Base-by-base conservation (phyloP, 768 basidiomycete species). In the Boletus speciosus region DNA sequence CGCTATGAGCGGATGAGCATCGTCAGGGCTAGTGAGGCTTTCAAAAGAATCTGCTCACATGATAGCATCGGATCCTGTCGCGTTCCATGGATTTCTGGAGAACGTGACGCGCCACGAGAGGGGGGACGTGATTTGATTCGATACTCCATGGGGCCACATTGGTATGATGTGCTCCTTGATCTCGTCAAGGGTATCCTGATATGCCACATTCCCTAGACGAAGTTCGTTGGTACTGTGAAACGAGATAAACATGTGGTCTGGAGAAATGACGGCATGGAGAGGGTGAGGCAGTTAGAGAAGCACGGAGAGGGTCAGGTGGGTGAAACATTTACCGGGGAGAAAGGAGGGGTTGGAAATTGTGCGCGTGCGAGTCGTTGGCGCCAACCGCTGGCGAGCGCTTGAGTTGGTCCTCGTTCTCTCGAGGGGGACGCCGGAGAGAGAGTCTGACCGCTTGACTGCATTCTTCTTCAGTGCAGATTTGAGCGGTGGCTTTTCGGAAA, bases 211-310 rank as follows among this genome's bases (percentile, higher is more conserved):
- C 27, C 69, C 72, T 23, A 79, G 51, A 45, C 78, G 78, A 41
- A 90, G 69, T 69, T 88, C 84, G 61, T 81, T 85, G 52, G 80
- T 79, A 40, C 82, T 79, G 54, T 79, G 78, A 61, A 91, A 82
- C 23, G 85, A 81, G 45, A 91, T 73, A 63, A 90, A 85, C 73
- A 90, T 76, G 63, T 90, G 87, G 58, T 82, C 88, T 90, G 59
- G 46, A 59, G 39, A 8, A 47, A 41, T 59, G 36, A 57, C 55
- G 57, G 57, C 57, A 63, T 62, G 40, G 72, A 38, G 64, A 45
- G 53, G 52, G 56, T 35, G 45, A 46, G 52, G 54, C 69, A 61
- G 43, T 67, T 40, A 64, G 62, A 51, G 60, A 58, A 60, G 49
- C 52, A 31, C 35, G 40, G 52, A 49, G 25, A 47, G 25, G 36